Percentiles rank a stretch among this genome's conserved stretches.
These are phyloP conservation scores for Fusarium odoratissimum DNA, from an alignment of 2,329 filamentous ascomycete species.

Conservation along the genomic window DNA sequence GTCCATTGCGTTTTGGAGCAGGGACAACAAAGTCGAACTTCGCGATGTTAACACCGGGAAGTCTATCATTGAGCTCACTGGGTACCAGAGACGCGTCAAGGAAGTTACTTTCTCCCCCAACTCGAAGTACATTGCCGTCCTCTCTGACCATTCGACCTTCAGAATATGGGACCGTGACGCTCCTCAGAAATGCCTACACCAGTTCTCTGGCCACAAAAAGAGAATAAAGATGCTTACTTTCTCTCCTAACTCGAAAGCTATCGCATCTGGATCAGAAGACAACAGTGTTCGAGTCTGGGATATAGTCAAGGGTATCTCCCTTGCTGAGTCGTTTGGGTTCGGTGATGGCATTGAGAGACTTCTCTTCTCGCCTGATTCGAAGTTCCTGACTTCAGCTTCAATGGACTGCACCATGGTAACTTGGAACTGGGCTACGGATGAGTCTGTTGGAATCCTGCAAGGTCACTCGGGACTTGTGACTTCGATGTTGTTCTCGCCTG, in stretches of 20 bases:
- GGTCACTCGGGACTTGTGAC: not conserved
- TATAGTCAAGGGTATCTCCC: not conserved
- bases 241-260: not conserved
- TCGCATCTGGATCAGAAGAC: not conserved
- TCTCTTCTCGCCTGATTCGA: not conserved
- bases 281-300: not conserved
- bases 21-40: not conserved
- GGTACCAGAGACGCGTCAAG: not conserved
- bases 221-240: not conserved
- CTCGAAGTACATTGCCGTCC: not conserved
- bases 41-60: not conserved
- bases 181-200: not conserved
- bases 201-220: not conserved
- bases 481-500: not conserved
- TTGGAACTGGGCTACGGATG: not conserved
- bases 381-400: not conserved
- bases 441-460: not conserved
- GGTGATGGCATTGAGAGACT: not conserved
- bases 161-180: not conserved
- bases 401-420: not conserved
- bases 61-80: not conserved
- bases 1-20: not conserved
- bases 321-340: not conserved
- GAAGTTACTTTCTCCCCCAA: not conserved
- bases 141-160: not conserved